phyloP scores from a whole-genome alignment of 225 moss, liverwort and hornwort genomes.

The Climacium dendroides region DNA sequence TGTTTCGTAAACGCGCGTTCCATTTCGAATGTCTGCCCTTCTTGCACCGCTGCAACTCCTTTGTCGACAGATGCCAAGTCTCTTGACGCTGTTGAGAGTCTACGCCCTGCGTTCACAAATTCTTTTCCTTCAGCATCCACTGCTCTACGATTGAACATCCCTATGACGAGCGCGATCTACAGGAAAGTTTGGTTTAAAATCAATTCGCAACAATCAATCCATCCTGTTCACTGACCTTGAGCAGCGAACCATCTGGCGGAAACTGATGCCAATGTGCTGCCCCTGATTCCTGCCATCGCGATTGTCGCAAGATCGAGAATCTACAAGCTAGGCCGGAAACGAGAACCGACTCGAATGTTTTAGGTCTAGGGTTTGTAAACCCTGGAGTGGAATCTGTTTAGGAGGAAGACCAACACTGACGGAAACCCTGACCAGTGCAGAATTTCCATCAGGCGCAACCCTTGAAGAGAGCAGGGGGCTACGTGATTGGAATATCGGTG shows the following conservation, averaged over 20 bases:
- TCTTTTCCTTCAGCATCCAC: not conserved
- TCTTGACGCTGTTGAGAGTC: not conserved
- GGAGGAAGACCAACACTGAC: not conserved
- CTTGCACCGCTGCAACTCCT: conserved; percentile 1
- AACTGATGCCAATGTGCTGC: not conserved
- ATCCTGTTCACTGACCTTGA: not conserved
- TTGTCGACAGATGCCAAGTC: not conserved
- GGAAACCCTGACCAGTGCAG: not conserved
- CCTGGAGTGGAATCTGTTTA: not conserved
- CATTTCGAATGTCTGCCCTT: conserved; percentile 49
- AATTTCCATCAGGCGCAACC: not conserved
- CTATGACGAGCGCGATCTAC: not conserved
- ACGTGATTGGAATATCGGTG: not conserved
- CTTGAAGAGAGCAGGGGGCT: not conserved
- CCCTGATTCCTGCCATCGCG: conserved; percentile 8
- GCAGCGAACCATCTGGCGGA: conserved; percentile 14
- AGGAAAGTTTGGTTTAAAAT: not conserved
- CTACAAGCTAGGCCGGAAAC: not conserved
- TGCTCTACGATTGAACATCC: not conserved
- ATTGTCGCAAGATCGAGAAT: not conserved
- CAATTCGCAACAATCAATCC: not conserved
- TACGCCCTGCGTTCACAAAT: conserved; percentile 2
- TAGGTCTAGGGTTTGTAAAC: not conserved
- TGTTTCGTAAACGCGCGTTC: conserved; percentile 40
- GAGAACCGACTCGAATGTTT: not conserved